phyloP scores from a whole-genome alignment of 148 eudicot genomes.

The Chenopodium suecicum region DNA sequence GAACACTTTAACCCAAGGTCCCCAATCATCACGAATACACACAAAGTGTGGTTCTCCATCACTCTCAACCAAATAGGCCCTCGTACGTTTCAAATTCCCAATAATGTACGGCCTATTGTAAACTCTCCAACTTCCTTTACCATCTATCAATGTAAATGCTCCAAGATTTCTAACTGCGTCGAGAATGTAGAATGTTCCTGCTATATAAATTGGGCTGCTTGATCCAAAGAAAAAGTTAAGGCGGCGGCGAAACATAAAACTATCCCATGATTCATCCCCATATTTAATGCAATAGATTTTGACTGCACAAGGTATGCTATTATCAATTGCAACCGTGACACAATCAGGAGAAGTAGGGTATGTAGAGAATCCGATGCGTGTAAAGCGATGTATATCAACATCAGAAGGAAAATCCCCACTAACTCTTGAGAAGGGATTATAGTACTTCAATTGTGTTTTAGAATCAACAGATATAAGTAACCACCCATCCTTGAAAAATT shows the following conservation, averaged over 20 bases:
- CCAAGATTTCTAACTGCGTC: not conserved
- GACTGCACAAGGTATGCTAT: not conserved
- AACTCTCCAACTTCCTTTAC: constrained; percentile 6
- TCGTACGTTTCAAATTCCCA: not conserved
- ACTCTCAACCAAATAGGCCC: not conserved
- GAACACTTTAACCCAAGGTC: constrained; percentile 9
- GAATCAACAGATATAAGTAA: not conserved
- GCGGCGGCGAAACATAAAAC: too few relatives aligned
- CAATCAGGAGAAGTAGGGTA: constrained; percentile 7
- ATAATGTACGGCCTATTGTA: not conserved
- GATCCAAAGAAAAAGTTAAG: not conserved
- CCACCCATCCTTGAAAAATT: constrained; percentile 17
- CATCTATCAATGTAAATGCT: constrained; percentile 1
- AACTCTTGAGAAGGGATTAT: constrained; percentile 6
- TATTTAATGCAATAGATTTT: not conserved
- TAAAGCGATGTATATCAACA: not conserved
- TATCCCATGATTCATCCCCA: not conserved
- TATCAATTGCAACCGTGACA: not conserved
- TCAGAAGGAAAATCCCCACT: not conserved
- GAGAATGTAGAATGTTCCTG: constrained; percentile 12
- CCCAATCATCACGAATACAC: not conserved
- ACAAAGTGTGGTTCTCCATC: not conserved
- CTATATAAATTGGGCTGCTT: not conserved
- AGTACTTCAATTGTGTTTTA: not conserved
- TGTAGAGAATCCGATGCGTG: constrained; percentile 5